A percentile compares a stretch with the other conserved stretches of the same genome.
phyloP scores from a whole-genome alignment of 2,329 filamentous ascomycete genomes.

The Ramularia endophylla region DNA sequence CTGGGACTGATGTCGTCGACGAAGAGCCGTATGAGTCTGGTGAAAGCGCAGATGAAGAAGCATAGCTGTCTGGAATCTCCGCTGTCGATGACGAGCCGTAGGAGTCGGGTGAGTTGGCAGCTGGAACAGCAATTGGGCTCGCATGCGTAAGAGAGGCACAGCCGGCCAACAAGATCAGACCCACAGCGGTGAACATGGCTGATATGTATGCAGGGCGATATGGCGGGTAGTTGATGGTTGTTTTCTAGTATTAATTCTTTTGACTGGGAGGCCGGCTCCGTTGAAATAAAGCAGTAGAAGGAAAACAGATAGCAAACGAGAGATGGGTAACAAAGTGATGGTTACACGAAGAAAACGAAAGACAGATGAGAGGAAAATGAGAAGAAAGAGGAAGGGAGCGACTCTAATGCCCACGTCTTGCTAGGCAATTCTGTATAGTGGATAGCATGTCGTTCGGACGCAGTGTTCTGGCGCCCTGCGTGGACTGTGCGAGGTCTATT shows the following conservation, averaged over 20 bases:
- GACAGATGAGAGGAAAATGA: slow-evolving; percentile 5
- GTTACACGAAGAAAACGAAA: slow-evolving; percentile 11
- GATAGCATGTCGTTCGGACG: not conserved
- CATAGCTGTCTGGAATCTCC: not conserved
- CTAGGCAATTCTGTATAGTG: too few species aligned
- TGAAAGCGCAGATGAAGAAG: not conserved
- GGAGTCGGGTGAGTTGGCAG: slow-evolving; percentile 9
- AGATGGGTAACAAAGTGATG: too few species aligned
- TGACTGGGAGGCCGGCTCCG: slow-evolving; percentile 25
- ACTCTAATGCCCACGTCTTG: slow-evolving; percentile 1
- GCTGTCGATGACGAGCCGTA: too few species aligned
- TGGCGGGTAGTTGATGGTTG: not conserved
- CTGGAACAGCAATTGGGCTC: slow-evolving; percentile 11
- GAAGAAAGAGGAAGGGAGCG: slow-evolving; percentile 4
- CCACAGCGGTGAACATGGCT: slow-evolving; percentile 9
- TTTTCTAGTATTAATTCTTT: slow-evolving; percentile 13
- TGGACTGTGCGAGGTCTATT: slow-evolving; percentile 20
- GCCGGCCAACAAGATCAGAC: slow-evolving; percentile 14
- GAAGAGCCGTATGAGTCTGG: too few species aligned
- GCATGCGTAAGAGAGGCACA: slow-evolving; percentile 6
- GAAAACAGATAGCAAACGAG: slow-evolving; percentile 5
- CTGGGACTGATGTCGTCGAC: too few species aligned
- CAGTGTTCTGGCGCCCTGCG: slow-evolving; percentile 1
- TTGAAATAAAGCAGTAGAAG: slow-evolving; percentile 11
- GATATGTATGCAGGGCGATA: not conserved